These are phyloP conservation scores for Citrus inodora DNA, from an alignment of 345 rosid species.

Conservation along the genomic window DNA sequence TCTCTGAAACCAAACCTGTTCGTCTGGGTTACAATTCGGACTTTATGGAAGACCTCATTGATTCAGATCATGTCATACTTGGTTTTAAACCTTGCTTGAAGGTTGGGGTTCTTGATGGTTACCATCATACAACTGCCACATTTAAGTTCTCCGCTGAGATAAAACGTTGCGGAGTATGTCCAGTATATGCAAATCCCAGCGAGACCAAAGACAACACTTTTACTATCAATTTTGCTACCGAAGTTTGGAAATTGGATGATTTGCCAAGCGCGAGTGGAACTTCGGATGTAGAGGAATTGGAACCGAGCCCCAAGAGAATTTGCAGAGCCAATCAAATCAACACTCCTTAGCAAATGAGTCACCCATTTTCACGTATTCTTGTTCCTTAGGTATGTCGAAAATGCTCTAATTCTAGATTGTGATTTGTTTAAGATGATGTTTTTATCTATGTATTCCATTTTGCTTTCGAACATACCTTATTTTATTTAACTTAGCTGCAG, in stretches of 20 bases:
- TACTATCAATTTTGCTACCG: background rate
- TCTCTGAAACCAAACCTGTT: background rate
- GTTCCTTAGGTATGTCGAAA: too few relatives aligned
- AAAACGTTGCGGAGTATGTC: background rate
- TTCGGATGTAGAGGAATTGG: background rate
- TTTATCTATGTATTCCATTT: too few relatives aligned
- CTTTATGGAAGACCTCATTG: rapidly evolving
- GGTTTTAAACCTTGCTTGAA: background rate
- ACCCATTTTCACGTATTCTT: too few relatives aligned
- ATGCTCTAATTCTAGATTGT: too few relatives aligned
- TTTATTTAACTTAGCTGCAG: too few relatives aligned
- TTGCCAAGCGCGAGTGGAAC: background rate
- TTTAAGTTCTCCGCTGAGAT: background rate
- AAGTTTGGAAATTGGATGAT: background rate
- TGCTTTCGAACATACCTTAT: too few relatives aligned
- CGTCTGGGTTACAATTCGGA: too few relatives aligned
- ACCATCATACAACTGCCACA: background rate
- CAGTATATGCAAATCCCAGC: background rate
- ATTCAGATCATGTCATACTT: background rate
- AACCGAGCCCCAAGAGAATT: too few relatives aligned
- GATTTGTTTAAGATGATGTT: too few relatives aligned
- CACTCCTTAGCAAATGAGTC: too few relatives aligned
- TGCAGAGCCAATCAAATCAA: rapidly evolving
- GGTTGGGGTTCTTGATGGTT: background rate
- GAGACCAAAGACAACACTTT: background rate